These are phyloP conservation scores for Isochrysis galbana DNA, from an alignment of 78 protist genomes.

Conservation along the genomic window DNA sequence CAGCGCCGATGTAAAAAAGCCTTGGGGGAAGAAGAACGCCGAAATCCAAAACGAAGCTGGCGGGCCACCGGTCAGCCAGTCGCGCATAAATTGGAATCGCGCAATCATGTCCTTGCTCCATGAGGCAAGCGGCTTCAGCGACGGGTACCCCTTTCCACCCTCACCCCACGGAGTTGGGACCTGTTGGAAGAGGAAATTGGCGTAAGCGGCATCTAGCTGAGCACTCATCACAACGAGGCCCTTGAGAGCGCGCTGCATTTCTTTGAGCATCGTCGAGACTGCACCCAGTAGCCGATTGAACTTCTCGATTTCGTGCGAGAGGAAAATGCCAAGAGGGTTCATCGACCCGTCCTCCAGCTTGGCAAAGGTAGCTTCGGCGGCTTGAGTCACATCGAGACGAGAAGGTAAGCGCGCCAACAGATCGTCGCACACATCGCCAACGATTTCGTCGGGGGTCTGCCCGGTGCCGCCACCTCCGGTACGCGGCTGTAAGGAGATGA, in stretches of 20 bases:
- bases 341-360: conserved; percentile 38
- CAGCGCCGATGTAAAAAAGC: conserved; percentile 66
- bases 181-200: conserved; percentile 20
- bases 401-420: neutral
- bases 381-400: neutral
- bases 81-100: conserved; percentile 57
- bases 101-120: conserved; percentile 57
- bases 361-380: neutral
- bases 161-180: conserved; percentile 60
- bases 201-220: conserved; percentile 40
- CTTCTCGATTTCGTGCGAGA: conserved; percentile 56
- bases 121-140: conserved; percentile 63
- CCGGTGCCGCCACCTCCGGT: conserved; percentile 31
- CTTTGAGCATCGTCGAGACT: conserved; percentile 32
- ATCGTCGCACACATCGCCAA: neutral
- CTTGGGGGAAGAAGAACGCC: conserved; percentile 72
- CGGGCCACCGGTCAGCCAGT: conserved; percentile 56
- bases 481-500: conserved; percentile 58
- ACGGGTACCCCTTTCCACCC: conserved; percentile 53
- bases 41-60: conserved; percentile 63
- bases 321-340: conserved; percentile 58
- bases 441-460: conserved; percentile 40
- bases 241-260: conserved; percentile 59
- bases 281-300: conserved; percentile 59
- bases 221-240: conserved; percentile 77